Conservation (phyloP, 768 basidiomycete genomes). For the Pisolithus microcarpus region DNA sequence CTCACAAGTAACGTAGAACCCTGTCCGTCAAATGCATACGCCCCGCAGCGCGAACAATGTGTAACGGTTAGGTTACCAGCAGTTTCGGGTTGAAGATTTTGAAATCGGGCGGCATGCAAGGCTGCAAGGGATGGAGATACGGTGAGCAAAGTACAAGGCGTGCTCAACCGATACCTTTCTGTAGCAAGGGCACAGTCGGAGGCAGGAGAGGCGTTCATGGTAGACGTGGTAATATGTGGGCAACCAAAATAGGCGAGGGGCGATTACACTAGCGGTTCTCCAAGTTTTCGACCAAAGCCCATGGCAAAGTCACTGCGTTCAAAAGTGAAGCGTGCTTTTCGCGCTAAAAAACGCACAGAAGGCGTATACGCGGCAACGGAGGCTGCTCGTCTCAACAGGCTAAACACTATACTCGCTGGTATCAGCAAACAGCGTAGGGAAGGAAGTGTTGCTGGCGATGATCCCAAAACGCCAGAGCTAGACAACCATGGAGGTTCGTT, state of each 20-base stretch:
- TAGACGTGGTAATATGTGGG: background rate
- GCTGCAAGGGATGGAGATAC: constrained; percentile 56
- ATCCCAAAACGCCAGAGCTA: constrained; percentile 23
- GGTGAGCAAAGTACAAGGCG: constrained; percentile 44
- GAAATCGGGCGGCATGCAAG: constrained; percentile 44
- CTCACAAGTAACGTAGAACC: constrained; percentile 31
- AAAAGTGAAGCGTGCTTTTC: constrained; percentile 73
- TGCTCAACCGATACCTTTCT: constrained; percentile 37
- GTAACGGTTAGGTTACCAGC: constrained; percentile 16
- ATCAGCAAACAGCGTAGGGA: constrained; percentile 32
- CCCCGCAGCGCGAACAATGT: constrained; percentile 51
- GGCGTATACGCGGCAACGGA: constrained; percentile 73
- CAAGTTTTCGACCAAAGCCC: background rate
- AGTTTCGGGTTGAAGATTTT: constrained; percentile 22
- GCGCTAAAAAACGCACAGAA: constrained; percentile 66
- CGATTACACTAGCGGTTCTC: no score
- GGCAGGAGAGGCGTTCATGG: background rate
- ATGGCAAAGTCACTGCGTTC: constrained; percentile 86
- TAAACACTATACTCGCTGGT: constrained; percentile 57
- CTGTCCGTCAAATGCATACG: constrained; percentile 37
- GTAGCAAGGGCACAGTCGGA: constrained; percentile 20
- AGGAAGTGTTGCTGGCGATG: constrained; percentile 25
- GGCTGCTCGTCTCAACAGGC: constrained; percentile 68
- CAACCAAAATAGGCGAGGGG: background rate
- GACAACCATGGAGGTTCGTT: constrained; percentile 52